Conservation (phyloP, 148 eudicot species). For the Nepenthes gracilis region DNA sequence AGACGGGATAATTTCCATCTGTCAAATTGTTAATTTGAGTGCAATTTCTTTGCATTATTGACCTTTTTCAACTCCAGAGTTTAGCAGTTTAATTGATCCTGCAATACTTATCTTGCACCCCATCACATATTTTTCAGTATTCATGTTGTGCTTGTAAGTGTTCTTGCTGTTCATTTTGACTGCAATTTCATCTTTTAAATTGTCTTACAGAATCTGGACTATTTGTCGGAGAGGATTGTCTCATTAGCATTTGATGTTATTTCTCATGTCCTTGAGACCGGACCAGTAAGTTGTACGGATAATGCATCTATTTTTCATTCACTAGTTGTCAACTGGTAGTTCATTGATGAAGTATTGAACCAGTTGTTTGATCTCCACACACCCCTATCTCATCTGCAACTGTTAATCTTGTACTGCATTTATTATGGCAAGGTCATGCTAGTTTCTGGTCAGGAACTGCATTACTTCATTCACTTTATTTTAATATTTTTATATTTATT, state of each 20-base stretch:
- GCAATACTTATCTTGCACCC: background rate
- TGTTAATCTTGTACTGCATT: too few species aligned
- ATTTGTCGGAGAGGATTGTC: conserved; percentile 52
- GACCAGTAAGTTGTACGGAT: conserved; percentile 45
- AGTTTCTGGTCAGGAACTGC: too few species aligned
- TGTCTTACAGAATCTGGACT: conserved; percentile 46
- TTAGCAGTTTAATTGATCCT: too few species aligned
- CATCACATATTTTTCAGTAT: background rate
- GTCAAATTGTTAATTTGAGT: too few species aligned
- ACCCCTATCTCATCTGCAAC: too few species aligned
- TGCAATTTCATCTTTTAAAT: background rate
- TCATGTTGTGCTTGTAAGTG: background rate
- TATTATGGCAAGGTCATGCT: too few species aligned
- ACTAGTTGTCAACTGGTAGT: background rate
- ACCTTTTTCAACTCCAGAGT: too few species aligned
- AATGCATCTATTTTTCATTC: background rate
- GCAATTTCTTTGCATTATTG: too few species aligned
- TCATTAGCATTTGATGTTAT: conserved; percentile 71
- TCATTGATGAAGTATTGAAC: too few species aligned
- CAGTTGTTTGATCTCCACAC: too few species aligned
- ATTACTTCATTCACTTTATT: background rate
- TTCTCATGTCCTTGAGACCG: conserved; percentile 69
- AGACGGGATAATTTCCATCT: too few species aligned
- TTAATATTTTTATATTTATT: background rate
- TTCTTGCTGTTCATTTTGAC: background rate